Percentiles rank a stretch among this genome's conserved stretches.
These are phyloP conservation scores for Drosera capensis DNA, from an alignment of 148 eudicot species.

Conservation along the genomic window DNA sequence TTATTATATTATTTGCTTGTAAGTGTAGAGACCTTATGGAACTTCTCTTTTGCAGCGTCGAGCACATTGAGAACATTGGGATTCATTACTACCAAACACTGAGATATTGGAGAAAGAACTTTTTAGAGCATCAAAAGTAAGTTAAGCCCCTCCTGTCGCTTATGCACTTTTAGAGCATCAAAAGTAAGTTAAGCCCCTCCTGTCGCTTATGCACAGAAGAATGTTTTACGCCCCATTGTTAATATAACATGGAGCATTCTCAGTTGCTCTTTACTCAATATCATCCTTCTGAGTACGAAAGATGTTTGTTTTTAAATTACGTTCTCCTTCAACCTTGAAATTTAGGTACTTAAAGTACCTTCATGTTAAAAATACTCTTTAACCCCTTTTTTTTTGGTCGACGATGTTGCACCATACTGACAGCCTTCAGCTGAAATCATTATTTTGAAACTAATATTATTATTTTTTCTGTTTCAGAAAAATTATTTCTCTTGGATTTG, in stretches of 20 bases:
- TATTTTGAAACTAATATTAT: background rate
- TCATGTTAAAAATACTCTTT: no score
- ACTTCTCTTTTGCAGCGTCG: slow-evolving; percentile 38
- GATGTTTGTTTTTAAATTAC: no score
- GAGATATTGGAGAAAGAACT: slow-evolving; percentile 51
- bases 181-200: background rate
- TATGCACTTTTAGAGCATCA: background rate
- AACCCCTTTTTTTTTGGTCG: no score
- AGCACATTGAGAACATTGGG: slow-evolving; percentile 71
- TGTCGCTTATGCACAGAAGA: background rate
- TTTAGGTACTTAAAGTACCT: no score
- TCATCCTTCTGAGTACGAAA: no score
- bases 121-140: slow-evolving; percentile 47
- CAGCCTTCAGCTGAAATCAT: background rate
- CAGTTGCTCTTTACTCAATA: no score
- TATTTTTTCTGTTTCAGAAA: slow-evolving; percentile 26
- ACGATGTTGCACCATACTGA: background rate
- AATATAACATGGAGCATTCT: no score
- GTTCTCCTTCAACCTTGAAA: no score
- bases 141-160: background rate
- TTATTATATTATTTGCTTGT: background rate
- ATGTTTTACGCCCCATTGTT: no score
- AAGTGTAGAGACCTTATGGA: background rate
- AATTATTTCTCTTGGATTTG: slow-evolving; percentile 50
- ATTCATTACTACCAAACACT: slow-evolving; percentile 58